phyloP scores from a whole-genome alignment of 305 asterid genomes.

The Euphrasia arctica region DNA sequence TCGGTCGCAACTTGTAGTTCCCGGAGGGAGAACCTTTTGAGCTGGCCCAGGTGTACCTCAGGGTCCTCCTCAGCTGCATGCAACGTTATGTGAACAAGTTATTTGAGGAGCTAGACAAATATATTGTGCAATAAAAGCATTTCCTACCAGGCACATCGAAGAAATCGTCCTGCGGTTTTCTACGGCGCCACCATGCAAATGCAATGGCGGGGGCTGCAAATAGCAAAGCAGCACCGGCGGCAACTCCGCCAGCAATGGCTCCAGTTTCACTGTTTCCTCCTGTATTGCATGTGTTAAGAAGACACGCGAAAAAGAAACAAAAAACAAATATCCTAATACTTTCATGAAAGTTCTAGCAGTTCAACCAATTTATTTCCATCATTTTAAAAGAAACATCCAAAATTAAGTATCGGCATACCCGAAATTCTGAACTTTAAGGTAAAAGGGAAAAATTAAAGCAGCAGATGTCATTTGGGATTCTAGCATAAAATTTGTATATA shows the following conservation, averaged over 20 bases:
- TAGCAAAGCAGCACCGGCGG: conserved; percentile 70
- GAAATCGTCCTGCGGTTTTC: conserved; percentile 61
- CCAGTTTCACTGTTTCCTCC: conserved; percentile 56
- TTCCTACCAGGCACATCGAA: conserved; percentile 61
- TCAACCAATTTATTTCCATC: neutral
- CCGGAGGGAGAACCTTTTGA: conserved; percentile 59
- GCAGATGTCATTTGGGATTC: neutral
- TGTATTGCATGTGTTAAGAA: conserved; percentile 26
- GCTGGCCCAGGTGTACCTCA: conserved; percentile 71
- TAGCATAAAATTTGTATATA: neutral
- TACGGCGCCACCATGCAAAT: conserved; percentile 75
- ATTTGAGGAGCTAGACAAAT: neutral
- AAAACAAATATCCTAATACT: neutral
- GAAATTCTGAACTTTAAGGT: neutral
- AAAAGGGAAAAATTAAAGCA: neutral
- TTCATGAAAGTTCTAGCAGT: neutral
- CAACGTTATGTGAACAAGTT: conserved; percentile 15
- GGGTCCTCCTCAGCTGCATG: conserved; percentile 71
- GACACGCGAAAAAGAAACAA: neutral
- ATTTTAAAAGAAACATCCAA: neutral
- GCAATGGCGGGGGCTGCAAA: conserved; percentile 69
- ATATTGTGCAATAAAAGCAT: neutral
- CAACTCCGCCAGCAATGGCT: conserved; percentile 76
- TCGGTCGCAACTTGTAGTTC: conserved; percentile 73
- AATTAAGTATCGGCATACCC: neutral